Base-by-base conservation (phyloP, 805 yeast genomes). In the Hanseniaspora nectarophila region DNA sequence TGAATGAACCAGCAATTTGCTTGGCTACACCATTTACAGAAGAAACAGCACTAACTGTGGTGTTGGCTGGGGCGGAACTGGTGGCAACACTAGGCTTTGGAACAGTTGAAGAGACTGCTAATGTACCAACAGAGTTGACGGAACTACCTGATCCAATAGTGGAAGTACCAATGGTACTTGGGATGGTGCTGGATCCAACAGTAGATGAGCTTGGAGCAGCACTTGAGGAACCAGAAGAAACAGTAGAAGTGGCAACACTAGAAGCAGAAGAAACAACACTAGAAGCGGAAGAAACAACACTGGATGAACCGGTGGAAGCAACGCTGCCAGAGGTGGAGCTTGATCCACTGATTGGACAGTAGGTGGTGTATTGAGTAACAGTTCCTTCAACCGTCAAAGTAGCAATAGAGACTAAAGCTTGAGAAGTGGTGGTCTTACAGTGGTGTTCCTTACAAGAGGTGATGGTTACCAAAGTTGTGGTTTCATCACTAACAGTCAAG, bases 311-410 rank as follows among this genome's bases (percentile, higher is more conserved):
- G 37, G 38, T 31, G 3, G 40, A 21, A 10, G 44, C 15, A n/a
- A 10, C 23, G n/a, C n/a, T n/a, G n/a, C 4, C 31, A 29, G 28
- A 18, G 6, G 28, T 13, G 38, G 38, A 58, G 59, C 46, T 69
- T 18, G 16, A 21, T 53, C 65, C 66, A 51, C 63, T 62, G 15
- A 56, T 16, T 59, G 64, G 63, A 34, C 63, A 60, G 61, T 63
- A 59, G 31, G 71, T 67, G 57, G 70, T 67, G 66, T 61, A 65
- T 55, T 61, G 61, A 51, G 70, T 65, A 53, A 67, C 65, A 49
- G 62, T 62, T 54, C 67, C 68, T 57, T 59, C 54, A 21, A 58
- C 56, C 33, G 70, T 63, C 37, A 60, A 59, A 33, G 72, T 69
- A 23, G 68, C 67, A 52, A 65, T 60, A 18, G 67, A 64, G 10